Base-by-base conservation (phyloP, 805 yeast species). In the Komagataella kurtzmanii region DNA sequence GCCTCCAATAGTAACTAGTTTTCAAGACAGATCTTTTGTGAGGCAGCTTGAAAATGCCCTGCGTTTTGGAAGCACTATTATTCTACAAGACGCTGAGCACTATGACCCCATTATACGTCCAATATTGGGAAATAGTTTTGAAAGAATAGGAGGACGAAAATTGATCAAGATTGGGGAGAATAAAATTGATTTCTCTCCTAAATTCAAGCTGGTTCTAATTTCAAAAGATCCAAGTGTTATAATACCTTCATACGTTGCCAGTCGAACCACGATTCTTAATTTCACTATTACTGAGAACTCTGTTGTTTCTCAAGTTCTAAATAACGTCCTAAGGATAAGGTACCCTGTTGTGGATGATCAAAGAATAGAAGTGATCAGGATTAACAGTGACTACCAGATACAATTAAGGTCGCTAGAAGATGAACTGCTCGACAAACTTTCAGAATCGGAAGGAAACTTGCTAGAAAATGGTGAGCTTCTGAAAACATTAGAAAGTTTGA, bases 41-140 rank as follows among this genome's bases (percentile, higher is more conserved):
- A 82, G 80, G 56, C 84, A 79, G 46, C 60, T 91, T 14, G 96
- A 89, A 61, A 85, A 88, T 58, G 83, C 95, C 0, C 61, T 90
- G 24, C 70, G 93, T 56, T 90, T 90, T 71, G 97, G 98, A 3
- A 88, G 87, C 2, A 58, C 77, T 0, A 68, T 91, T 6, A 60
- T 90, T 12, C 73, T 91, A 17, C 79, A 79, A 56, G 91, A 91
- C 65, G 89, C 90, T 3, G 97, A 91, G 59, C 68, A 74, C 56
- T 81, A 77, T 59, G 91, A 91, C 61, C 95, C 97, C 0, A 66
- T 86, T 6, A 60, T 91, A 8, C 77, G 77, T 52, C 72, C 84
- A 0, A 64, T 91, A 1, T 63, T 91, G 49, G 72, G 78, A 48
- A 70, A 71, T 36, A 95, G 88, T 53, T 72, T 77, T 44, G 73